Percentiles rank a stretch among this genome's conserved stretches.
phyloP scores from a whole-genome alignment of 1,139 yeast genomes.

The Blastobotrys petasosporus region DNA sequence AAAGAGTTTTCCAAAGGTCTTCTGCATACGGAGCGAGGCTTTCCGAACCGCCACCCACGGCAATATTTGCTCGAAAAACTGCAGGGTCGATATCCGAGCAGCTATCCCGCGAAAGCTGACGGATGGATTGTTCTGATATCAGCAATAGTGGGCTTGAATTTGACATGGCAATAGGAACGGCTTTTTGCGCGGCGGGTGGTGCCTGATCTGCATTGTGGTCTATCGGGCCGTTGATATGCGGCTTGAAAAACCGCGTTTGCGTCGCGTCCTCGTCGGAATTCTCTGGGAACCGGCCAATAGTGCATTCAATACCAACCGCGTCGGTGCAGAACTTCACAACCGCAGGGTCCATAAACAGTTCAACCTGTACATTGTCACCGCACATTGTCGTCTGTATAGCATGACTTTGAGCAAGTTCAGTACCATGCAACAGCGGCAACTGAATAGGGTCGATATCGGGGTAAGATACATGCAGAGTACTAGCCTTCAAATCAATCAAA shows the following conservation, averaged over 20 bases:
- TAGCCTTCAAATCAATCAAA: slow-evolving; percentile 16
- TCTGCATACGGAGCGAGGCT: slow-evolving; percentile 31
- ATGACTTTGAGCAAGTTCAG: slow-evolving; percentile 2
- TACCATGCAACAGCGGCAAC: too few species aligned
- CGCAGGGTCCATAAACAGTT: slow-evolving; percentile 18
- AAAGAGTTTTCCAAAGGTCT: slow-evolving; percentile 32
- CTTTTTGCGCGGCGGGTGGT: neutral
- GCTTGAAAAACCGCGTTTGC: slow-evolving; percentile 14
- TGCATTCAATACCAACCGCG: slow-evolving; percentile 32
- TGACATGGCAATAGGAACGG: slow-evolving; percentile 24
- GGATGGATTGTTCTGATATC: slow-evolving; percentile 31
- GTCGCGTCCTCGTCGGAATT: slow-evolving; percentile 1
- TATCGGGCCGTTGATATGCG: slow-evolving; percentile 13
- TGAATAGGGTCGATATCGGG: too few species aligned
- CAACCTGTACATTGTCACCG: slow-evolving; percentile 15
- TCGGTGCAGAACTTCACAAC: slow-evolving; percentile 28
- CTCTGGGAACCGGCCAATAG: slow-evolving; percentile 29
- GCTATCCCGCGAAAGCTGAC: slow-evolving; percentile 21
- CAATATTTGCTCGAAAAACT: slow-evolving; percentile 38
- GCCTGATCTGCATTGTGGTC: slow-evolving; percentile 3
- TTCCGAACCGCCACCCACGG: slow-evolving; percentile 24
- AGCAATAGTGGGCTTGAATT: slow-evolving; percentile 38
- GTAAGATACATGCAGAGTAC: slow-evolving; percentile 4
- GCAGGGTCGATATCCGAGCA: slow-evolving; percentile 14
- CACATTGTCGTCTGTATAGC: slow-evolving; percentile 13